Conservation (phyloP, 164 flowering plant genomes). For the Tetracentron sinense region DNA sequence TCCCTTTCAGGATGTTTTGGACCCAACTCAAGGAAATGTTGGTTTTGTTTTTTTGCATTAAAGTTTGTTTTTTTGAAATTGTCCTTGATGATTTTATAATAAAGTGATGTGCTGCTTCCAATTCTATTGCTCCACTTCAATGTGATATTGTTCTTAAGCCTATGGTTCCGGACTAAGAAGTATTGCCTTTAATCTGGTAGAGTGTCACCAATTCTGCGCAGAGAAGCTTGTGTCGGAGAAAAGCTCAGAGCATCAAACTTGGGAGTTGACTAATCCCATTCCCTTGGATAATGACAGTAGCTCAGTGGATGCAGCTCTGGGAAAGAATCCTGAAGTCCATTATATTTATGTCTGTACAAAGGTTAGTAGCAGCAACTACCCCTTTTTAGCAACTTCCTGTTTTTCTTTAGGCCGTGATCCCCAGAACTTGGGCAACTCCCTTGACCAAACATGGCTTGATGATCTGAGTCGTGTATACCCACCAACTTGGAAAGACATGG, state of each 20-base stretch:
- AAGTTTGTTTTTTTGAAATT: neutral
- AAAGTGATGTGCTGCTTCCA: neutral
- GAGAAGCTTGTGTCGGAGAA: slow-evolving; percentile 45
- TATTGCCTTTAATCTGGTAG: slow-evolving; percentile 6
- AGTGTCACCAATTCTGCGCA: slow-evolving; percentile 29
- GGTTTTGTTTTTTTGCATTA: neutral
- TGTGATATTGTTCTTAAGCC: neutral
- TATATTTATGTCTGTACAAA: slow-evolving; percentile 73
- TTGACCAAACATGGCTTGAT: neutral
- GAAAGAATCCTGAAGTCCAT: slow-evolving; percentile 68
- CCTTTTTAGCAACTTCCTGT: neutral
- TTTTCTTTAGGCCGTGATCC: neutral
- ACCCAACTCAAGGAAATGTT: no score
- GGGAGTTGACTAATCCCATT: slow-evolving; percentile 61
- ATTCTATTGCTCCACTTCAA: neutral
- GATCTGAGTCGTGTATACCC: neutral
- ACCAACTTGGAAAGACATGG: neutral
- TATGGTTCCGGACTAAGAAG: neutral
- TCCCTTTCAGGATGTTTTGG: no score
- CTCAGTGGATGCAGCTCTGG: slow-evolving; percentile 39
- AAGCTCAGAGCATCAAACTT: slow-evolving; percentile 26
- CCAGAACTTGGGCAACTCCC: neutral
- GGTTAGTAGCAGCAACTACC: slow-evolving; percentile 33
- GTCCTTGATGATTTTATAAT: neutral
- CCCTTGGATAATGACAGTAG: slow-evolving; percentile 53